Base-by-base conservation (phyloP, 306 rosid species). In the Notholithocarpus densiflorus region DNA sequence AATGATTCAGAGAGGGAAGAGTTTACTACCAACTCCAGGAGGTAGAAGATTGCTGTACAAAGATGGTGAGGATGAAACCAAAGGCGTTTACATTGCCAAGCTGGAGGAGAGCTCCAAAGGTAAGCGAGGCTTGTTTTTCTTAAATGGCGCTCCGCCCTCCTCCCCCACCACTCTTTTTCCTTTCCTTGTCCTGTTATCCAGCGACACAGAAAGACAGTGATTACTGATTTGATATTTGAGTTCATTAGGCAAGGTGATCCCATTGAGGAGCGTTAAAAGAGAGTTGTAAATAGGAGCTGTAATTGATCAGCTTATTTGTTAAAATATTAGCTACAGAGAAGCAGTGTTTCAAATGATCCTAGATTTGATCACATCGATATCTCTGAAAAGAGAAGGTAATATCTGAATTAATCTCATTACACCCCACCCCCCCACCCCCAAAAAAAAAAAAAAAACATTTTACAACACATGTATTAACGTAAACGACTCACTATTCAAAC, bases 91-190 rank as follows among this genome's bases (percentile, higher is more conserved):
- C n/a, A n/a, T n/a, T n/a, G n/a, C n/a, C n/a, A n/a, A n/a, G n/a
- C n/a, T n/a, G n/a, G n/a, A n/a, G n/a, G n/a, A n/a, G n/a, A 92
- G 72, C 93, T 95, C 2, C 87, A 91, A 83, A 92, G 93, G 98
- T 91, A 84, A 55, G 73, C 2, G 31, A 32, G 13, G 43, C 32
- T 5, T 48, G 6, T 21, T 27, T n/a, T 62, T 10, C 3, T n/a
- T 23, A 29, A 40, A 59, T 23, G 56, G n/a, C n/a, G 23, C 43
- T 20, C 24, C 12, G 45, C 5, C 53, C 12, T 3, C 6, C 27
- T 0, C 27, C 2, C 2, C 2, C 27, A 1, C 27, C 27, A 26
- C 27, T 26, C 27, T 26, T 26, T 26, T 26, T 26, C 27, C 27
- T 26, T 26, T 26, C 2, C 27, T 26, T 2, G 27, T 0, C 2